Evolutionary conservation across 768 basidiomycete genomes (phyloP), one percentile per base, ranked within the genome.

Genomic region (Leccinum fibrillosum): DNA sequence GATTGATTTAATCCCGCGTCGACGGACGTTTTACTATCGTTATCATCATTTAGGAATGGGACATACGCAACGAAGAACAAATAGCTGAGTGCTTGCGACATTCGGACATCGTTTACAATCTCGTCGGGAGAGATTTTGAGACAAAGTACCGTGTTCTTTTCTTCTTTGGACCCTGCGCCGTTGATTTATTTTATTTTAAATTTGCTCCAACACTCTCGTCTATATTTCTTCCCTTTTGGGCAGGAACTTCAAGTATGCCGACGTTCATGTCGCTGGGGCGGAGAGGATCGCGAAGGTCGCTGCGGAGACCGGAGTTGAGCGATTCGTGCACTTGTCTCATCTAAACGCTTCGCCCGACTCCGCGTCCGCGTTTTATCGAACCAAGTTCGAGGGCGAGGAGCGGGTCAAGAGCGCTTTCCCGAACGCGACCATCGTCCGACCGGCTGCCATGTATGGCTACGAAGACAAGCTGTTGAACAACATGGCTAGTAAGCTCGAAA

Each of bases 91-190:
- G 94, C 73, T 72, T 98, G 58, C 81, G 92, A 63, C 94, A 97
- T 74, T 98, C 96, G 19, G 93, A 98, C 71, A 90, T 89, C 5
- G 97, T 99, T 21, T 97, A 94, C 79, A 98, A 98, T 76, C 88
- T 98, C 57, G 88, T 91, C 52, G 94, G 96, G 19, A 80, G 95
- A 52, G 92, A 98, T 72, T 96, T 88, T 71, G 90, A 92, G 77
- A 99, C 97, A 59, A 96, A 96, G 96, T 96, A 65, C 52, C 15
- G 82, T 69, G 49, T 58, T 17, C n/a, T 34, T n/a, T 32, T 50
- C 26, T 59, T 44, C 50, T 60, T 47, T 39, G n/a, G 57, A 53
- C 37, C 58, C 56, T 66, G 61, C 44, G 21, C 53, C 47, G 58
- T 60, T 53, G 57, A 52, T 53, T 62, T 65, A 28, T 62, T 65